Evolutionary conservation across 2,329 filamentous ascomycete genomes (phyloP).

Genomic region (Aureobasidium musti): DNA sequence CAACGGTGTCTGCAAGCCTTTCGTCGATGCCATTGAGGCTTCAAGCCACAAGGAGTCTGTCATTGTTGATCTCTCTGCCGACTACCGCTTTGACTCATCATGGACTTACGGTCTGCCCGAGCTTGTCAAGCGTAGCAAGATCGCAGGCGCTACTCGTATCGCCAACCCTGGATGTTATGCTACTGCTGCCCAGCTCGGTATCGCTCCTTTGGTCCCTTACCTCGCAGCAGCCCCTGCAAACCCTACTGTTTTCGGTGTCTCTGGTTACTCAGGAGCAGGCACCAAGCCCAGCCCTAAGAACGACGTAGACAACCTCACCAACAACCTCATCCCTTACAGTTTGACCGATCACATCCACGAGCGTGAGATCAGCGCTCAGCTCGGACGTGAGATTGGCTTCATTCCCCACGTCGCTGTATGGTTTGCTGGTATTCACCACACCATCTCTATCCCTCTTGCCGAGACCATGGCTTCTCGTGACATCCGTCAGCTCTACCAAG

Average conservation of each 20-base stretch:
- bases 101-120: slow-evolving; percentile 95
- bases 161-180: slow-evolving; percentile 95
- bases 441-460: slow-evolving; percentile 84
- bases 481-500: slow-evolving; percentile 92
- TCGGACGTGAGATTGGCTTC: slow-evolving; percentile 75
- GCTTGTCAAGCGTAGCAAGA: slow-evolving; percentile 72
- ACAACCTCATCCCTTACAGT: slow-evolving; percentile 90
- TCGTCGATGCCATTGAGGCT: slow-evolving; percentile 81
- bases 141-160: slow-evolving; percentile 78
- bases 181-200: slow-evolving; percentile 86
- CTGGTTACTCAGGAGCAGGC: slow-evolving; percentile 91
- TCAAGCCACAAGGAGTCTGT: slow-evolving; percentile 68
- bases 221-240: slow-evolving; percentile 63
- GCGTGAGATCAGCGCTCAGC: slow-evolving; percentile 78
- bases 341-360: slow-evolving; percentile 95
- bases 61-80: slow-evolving; percentile 92
- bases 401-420: slow-evolving; percentile 93
- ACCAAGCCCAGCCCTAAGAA: slow-evolving; percentile 96
- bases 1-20: slow-evolving; percentile 93
- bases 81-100: slow-evolving; percentile 82
- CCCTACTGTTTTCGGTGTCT: slow-evolving; percentile 86
- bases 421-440: slow-evolving; percentile 95
- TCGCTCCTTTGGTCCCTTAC: slow-evolving; percentile 76
- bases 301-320: slow-evolving; percentile 75
- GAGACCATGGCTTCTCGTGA: slow-evolving; percentile 87